These are phyloP conservation scores for Botryotinia convoluta DNA, from an alignment of 2,329 filamentous ascomycete species.

Conservation along the genomic window DNA sequence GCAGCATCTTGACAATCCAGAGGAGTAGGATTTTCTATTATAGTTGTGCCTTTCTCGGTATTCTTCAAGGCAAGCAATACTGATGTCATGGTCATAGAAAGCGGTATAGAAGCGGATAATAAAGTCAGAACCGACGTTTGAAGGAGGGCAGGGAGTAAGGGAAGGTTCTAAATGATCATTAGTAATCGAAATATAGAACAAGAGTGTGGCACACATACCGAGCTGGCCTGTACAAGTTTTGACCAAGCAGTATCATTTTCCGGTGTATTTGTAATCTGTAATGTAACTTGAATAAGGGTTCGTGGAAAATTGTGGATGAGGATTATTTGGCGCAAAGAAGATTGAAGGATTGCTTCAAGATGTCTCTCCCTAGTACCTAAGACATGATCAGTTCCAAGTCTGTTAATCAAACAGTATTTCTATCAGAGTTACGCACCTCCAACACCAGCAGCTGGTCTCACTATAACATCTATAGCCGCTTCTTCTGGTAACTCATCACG, in stretches of 20 bases:
- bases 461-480: constrained; percentile 83
- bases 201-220: constrained; percentile 45
- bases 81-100: constrained; percentile 69
- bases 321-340: constrained; percentile 70
- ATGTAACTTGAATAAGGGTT: constrained; percentile 73
- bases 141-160: constrained; percentile 76
- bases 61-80: constrained; percentile 59
- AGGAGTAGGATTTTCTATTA: constrained; percentile 60
- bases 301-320: constrained; percentile 73
- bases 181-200: constrained; percentile 21
- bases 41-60: constrained; percentile 42
- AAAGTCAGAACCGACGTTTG: constrained; percentile 77
- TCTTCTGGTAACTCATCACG: constrained; percentile 91
- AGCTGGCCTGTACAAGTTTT: constrained; percentile 57
- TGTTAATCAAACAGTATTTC: background rate
- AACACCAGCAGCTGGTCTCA: constrained; percentile 81
- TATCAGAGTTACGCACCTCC: constrained; percentile 56
- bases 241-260: constrained; percentile 63
- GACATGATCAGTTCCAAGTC: constrained; percentile 20
- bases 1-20: constrained; percentile 59
- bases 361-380: constrained; percentile 71
- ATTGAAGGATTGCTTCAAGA: constrained; percentile 73
- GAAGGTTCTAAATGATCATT: constrained; percentile 58
- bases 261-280: constrained; percentile 72
- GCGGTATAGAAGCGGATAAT: constrained; percentile 76